A percentile compares a stretch with the other conserved stretches of the same genome.
Evolutionary conservation across 2,329 filamentous ascomycete species (phyloP).

Genomic region (Coleophoma cylindrospora): DNA sequence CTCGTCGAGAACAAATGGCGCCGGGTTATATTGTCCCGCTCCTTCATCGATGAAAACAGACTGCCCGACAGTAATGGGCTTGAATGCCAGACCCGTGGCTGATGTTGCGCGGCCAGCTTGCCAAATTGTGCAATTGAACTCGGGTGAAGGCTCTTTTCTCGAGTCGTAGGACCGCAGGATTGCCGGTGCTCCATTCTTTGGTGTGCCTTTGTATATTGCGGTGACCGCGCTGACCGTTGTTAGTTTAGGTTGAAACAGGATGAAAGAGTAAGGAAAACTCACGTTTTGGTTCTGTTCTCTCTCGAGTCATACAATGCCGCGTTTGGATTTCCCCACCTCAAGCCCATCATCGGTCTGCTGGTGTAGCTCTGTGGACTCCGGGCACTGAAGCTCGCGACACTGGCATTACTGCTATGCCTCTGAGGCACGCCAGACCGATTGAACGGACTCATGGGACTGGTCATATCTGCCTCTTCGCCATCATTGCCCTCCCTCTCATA

Average conservation of each 20-base stretch:
- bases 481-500: conserved; percentile 83
- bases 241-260: conserved; percentile 8
- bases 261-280: conserved; percentile 32
- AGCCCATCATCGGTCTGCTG: conserved; percentile 43
- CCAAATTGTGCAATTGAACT: conserved; percentile 95
- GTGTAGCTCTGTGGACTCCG: conserved; percentile 55
- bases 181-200: conserved; percentile 60
- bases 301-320: conserved; percentile 83
- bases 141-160: conserved; percentile 80
- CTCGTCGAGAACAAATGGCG: conserved; percentile 82
- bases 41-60: conserved; percentile 94
- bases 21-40: conserved; percentile 84
- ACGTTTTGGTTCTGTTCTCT: conserved; percentile 88
- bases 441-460: conserved; percentile 37
- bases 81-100: conserved; percentile 89
- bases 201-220: conserved; percentile 81
- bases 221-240: conserved; percentile 70
- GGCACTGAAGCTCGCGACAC: conserved; percentile 74
- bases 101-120: conserved; percentile 93
- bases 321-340: conserved; percentile 74
- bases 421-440: conserved; percentile 31
- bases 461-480: conserved; percentile 20
- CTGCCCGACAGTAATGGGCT: conserved; percentile 90
- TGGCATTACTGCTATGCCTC: conserved; percentile 71
- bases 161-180: conserved; percentile 93